Evolutionary conservation across 1,284 basidiomycete genomes (phyloP).

Genomic region (Naganishia cerealis): DNA sequence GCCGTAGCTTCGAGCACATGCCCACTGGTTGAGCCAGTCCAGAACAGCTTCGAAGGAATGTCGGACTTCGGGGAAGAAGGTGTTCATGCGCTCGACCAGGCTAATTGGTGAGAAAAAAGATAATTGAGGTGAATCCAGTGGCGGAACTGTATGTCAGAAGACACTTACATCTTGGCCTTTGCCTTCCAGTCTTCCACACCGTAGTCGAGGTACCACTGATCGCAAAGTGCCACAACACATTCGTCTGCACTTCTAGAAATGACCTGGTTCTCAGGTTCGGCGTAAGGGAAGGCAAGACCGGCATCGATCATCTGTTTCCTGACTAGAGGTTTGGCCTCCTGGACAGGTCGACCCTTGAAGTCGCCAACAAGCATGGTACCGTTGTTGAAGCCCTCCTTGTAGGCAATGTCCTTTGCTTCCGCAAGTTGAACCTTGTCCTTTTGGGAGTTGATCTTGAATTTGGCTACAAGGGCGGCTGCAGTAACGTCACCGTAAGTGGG

Average conservation of each 20-base stretch:
- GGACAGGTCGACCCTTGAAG: constrained; percentile 81
- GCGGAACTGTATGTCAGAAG: not conserved
- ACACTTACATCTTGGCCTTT: constrained; percentile 73
- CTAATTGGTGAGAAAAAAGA: constrained; percentile 53
- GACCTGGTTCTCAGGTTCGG: constrained; percentile 91
- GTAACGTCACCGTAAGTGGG: constrained; percentile 88
- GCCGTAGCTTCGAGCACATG: constrained; percentile 94
- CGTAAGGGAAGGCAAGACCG: constrained; percentile 82
- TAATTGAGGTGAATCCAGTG: not conserved
- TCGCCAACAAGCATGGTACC: constrained; percentile 87
- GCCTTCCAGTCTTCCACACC: constrained; percentile 86
- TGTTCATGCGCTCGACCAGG: constrained; percentile 81
- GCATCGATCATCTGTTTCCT: constrained; percentile 77
- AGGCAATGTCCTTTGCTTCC: constrained; percentile 95
- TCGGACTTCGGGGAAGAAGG: constrained; percentile 83
- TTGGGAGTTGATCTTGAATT: constrained; percentile 92
- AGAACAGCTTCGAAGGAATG: constrained; percentile 89
- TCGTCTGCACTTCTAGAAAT: constrained; percentile 88
- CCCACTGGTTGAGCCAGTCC: constrained; percentile 97
- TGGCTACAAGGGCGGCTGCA: constrained; percentile 80
- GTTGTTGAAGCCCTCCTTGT: constrained; percentile 97
- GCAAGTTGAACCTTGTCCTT: constrained; percentile 89
- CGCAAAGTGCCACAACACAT: constrained; percentile 95
- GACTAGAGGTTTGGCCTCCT: constrained; percentile 88
- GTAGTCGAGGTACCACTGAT: constrained; percentile 99